These are phyloP conservation scores for Plenodomus lindquistii DNA, from an alignment of 2,329 filamentous ascomycete species.

Conservation along the genomic window DNA sequence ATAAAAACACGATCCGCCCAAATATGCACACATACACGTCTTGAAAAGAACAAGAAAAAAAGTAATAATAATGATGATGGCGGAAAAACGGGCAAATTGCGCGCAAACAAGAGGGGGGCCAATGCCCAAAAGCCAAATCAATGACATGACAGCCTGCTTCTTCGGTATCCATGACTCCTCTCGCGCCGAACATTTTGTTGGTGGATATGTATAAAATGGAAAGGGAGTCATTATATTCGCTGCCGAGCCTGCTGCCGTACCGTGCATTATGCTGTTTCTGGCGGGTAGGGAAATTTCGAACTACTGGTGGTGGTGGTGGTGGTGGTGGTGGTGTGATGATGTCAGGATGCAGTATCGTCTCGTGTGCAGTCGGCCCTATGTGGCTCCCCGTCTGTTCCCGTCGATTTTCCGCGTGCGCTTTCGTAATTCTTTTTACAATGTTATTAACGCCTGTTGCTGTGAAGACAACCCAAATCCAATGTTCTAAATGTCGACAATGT, in stretches of 20 bases:
- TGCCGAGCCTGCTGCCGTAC: conserved; percentile 10
- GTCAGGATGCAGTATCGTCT: no score
- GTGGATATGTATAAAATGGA: conserved; percentile 10
- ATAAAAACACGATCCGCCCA: conserved; percentile 12
- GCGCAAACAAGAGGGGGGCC: no score
- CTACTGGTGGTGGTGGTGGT: background rate
- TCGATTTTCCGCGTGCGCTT: background rate
- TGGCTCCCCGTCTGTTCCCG: background rate
- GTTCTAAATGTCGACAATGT: conserved; percentile 12
- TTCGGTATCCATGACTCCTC: conserved; percentile 1
- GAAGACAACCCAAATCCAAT: conserved; percentile 1
- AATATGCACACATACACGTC: conserved; percentile 30
- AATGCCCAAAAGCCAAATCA: conserved; percentile 12
- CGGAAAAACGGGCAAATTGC: no score
- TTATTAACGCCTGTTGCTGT: background rate
- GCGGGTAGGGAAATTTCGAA: conserved; percentile 6
- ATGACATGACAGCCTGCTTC: conserved; percentile 11
- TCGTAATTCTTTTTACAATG: background rate
- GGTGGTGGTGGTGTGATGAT: no score
- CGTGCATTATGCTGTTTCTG: background rate
- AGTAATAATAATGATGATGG: no score
- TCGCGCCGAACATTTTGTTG: background rate
- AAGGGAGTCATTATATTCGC: conserved; percentile 14
- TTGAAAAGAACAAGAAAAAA: conserved; percentile 6
- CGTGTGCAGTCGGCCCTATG: background rate